Base-by-base conservation (phyloP, 2,329 filamentous ascomycete species). In the Herpomyces periplanetae region DNA sequence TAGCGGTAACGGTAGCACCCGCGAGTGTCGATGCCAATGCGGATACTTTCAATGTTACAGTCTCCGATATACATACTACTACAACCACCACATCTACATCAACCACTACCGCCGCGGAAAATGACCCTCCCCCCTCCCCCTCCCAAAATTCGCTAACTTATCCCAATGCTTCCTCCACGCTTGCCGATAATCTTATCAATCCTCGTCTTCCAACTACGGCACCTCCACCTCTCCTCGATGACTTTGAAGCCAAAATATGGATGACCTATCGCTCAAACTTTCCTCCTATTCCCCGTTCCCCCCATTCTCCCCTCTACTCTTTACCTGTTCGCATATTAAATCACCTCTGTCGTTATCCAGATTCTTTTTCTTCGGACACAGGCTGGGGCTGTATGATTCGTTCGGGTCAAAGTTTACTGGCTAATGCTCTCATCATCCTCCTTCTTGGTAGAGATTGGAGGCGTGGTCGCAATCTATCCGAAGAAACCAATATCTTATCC, bases 371-470 rank as follows among this genome's bases (percentile, higher is more conserved):
- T 5, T 75, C 69, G 2, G 80, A 96, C 35, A 73, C 68, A 5
- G 80, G 80, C 19, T 96, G 84, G 71, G 80, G 80, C 0, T 96
- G 80, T 34, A 96, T 96, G 80, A 91, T 96, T 29, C 50, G 80
- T 23, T 88, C 75, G 4, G 80, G 80, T 3, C 80, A 96, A 42
- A 75, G 68, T 31, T 47, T 96, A 11, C 45, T 96, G 16, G 75
- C 75, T 17, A 96, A 91, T 37, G 51, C 75, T 2, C 45, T 91
- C 29, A 41, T 55, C 8, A 49, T 64, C 21, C 42, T 73, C 18
- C 46, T 51, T 15, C 42, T 88, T 10, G 75, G 80, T 9, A 56
- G 80, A 49, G 71, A 61, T 25, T 88, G 75, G 75, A 54, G 69
- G 26, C 49, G 60, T 26, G 53, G 55, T 8, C 41, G 42, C 15